Evolutionary conservation across 805 yeast genomes (phyloP).

Genomic region (Schwanniomyces pseudopolymorphus): DNA sequence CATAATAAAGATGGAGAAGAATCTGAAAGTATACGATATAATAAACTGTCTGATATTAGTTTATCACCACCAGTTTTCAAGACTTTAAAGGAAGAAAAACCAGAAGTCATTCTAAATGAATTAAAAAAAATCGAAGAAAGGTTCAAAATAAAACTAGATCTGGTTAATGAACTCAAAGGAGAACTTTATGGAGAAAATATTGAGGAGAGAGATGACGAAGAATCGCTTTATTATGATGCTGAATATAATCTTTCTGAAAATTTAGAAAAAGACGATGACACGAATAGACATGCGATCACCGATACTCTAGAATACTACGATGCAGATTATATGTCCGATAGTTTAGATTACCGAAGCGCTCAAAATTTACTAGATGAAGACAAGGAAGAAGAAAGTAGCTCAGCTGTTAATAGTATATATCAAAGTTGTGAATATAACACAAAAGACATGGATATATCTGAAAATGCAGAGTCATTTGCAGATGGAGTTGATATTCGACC

Average conservation of each 20-base stretch:
- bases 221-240: constrained; percentile 12
- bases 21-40: neutral
- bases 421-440: neutral
- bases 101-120: constrained; percentile 18
- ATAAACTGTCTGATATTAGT: neutral
- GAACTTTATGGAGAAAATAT: constrained; percentile 6
- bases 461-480: neutral
- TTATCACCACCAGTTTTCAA: constrained; percentile 20
- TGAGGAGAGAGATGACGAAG: constrained; percentile 5
- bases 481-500: neutral
- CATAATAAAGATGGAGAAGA: constrained; percentile 47
- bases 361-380: neutral
- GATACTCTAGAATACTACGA: neutral
- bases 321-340: neutral
- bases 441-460: neutral
- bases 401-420: neutral
- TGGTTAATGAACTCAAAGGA: constrained; percentile 19
- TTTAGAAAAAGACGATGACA: neutral
- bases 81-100: constrained; percentile 25
- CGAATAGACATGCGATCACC: no score
- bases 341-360: neutral
- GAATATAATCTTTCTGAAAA: constrained; percentile 1
- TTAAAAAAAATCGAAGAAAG: constrained; percentile 23
- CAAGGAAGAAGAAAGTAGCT: neutral
- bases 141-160: constrained; percentile 21